These are phyloP conservation scores for Camellia sinensis DNA, from an alignment of 148 eudicot species.

Conservation along the genomic window DNA sequence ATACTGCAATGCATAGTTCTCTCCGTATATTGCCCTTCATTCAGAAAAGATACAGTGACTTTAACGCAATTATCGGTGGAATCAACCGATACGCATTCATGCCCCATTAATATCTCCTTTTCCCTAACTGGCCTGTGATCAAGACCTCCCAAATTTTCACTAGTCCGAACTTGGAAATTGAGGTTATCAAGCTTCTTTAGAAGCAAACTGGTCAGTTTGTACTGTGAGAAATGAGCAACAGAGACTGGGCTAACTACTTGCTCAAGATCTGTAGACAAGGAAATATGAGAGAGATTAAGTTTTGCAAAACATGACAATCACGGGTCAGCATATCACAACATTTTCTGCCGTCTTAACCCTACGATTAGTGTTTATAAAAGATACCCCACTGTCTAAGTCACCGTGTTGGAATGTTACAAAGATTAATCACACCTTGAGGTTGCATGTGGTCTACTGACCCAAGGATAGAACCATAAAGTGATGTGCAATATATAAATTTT, in stretches of 20 bases:
- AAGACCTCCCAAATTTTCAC: constrained; percentile 25
- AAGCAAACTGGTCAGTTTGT: constrained; percentile 62
- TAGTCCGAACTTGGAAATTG: constrained; percentile 37
- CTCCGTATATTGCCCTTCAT: constrained; percentile 45
- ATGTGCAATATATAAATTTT: constrained; percentile 90
- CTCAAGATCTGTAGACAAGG: constrained; percentile 72
- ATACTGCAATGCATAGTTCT: constrained; percentile 58
- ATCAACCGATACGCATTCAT: constrained; percentile 59
- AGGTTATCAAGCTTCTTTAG: constrained; percentile 57
- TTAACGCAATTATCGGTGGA: constrained; percentile 47
- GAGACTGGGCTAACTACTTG: constrained; percentile 73
- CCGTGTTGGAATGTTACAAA: not conserved
- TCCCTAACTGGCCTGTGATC: constrained; percentile 33
- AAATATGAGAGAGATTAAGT: not conserved
- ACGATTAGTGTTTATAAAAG: not conserved
- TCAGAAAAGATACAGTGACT: constrained; percentile 50
- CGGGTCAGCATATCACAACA: not conserved
- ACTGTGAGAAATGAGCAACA: constrained; percentile 91
- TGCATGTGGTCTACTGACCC: constrained; percentile 97
- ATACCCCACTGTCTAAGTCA: not conserved
- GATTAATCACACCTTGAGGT: constrained; percentile 70
- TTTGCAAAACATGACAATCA: not conserved
- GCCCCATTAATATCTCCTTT: constrained; percentile 76
- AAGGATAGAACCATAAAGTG: constrained; percentile 79
- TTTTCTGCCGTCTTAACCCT: not conserved